Conservation (phyloP, 1,284 basidiomycete genomes). For the Trichosporon sp. region DNA sequence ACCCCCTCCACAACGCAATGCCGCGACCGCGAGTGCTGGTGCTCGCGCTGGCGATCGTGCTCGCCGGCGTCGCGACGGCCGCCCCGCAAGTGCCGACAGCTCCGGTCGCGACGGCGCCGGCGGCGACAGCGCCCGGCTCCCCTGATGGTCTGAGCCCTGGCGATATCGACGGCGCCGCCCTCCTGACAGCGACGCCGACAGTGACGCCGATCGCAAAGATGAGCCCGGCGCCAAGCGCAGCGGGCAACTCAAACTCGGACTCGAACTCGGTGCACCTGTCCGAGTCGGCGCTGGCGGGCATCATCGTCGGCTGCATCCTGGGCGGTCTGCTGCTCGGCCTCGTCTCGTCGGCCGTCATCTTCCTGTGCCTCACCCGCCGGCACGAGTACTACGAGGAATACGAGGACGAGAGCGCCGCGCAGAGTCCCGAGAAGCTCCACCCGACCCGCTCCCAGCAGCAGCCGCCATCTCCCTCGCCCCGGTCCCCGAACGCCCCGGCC, state of each 20-base stretch:
- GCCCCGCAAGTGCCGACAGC: background rate
- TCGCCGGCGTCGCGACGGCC: background rate
- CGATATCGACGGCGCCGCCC: background rate
- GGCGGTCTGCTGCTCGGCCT: background rate
- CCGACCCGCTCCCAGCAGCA: background rate
- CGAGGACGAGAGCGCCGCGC: background rate
- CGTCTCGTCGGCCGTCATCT: background rate
- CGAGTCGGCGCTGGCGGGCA: background rate
- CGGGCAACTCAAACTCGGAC: background rate
- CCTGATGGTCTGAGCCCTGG: background rate
- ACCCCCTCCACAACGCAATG: background rate
- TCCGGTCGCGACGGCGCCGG: background rate
- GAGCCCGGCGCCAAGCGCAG: background rate
- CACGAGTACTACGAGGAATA: background rate
- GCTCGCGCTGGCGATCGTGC: background rate
- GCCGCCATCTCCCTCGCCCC: background rate
- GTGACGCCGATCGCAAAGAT: background rate
- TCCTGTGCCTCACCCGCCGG: background rate
- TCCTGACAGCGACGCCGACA: background rate
- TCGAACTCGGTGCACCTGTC: background rate
- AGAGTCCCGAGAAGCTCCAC: background rate
- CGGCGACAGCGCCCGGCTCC: background rate
- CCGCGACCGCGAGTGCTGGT: background rate
- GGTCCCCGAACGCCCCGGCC: background rate
- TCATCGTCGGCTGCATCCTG: background rate